Evolutionary conservation across 148 eudicot genomes (phyloP), one percentile per base, ranked within the genome.

Genomic region (Amaranthus cruentus): DNA sequence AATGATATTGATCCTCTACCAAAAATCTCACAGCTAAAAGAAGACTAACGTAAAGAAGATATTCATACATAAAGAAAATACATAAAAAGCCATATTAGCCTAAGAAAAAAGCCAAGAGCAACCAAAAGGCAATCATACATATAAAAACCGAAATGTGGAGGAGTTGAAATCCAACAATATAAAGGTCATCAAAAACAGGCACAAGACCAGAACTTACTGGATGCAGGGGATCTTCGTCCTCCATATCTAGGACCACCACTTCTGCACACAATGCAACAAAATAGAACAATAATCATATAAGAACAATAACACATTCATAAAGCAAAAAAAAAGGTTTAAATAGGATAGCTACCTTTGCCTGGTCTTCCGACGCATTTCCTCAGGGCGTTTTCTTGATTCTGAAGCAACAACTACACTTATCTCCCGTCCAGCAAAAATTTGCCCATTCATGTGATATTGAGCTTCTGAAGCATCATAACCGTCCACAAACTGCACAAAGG

Each of bases 401-500:
- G 86, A 75, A 79, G 96, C 96, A 79, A 90, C 69, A 63, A 90
- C 89, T 46, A 90, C 96, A 70, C 86, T 80, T 46, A 90, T 83
- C 77, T 90, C 92, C 71, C 96, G 81, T 14, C 96, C 96, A 74
- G 86, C 87, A 84, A 90, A 85, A 68, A 87, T 74, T 74, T 83
- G 81, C n/a, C 92, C 83, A 69, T 90, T 84, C 89, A 90, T 88
- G 66, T 85, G 88, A 69, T 88, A 85, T 42, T 88, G 87, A 28
- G 92, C 92, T 68, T 90, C 96, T 52, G 81, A 84, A 49, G 96
- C 92, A 42, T 90, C 96, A 81, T 81, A 77, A 46, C 83, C 47
- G 48, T 88, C 92, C 65, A 88, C 87, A 79, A 86, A 90, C 85
- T 90, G 85, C 78, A 90, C 96, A 85, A 90, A 90, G 53, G 89